Evolutionary conservation across 345 rosid genomes (phyloP), one percentile per base, ranked within the genome.

Genomic region (Gynandropsis gynandra): DNA sequence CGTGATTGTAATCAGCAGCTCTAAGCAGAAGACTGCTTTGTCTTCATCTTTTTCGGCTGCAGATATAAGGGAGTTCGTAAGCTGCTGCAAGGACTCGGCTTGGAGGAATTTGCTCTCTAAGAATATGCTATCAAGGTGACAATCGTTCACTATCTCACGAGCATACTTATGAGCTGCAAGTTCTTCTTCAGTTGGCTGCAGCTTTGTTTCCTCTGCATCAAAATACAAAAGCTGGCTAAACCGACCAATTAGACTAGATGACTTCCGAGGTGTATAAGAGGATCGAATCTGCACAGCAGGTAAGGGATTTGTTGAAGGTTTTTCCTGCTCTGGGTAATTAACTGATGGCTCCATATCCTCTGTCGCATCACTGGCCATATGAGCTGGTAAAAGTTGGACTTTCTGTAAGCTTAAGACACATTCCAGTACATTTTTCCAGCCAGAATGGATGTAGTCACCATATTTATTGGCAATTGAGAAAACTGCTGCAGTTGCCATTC

Each of bases 61-160:
- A 41, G 37, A 58, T 58, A 79, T 68, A 20, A 84, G 79, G 51
- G 83, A 70, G 60, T 56, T 67, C 19, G 68, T 85, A 50, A 84
- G 85, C 54, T 76, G 72, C 44, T 71, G 65, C 63, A 84, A 67
- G 45, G 88, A 81, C 63, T 76, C 81, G 21, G 85, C 77, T 68
- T 76, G 94, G 35, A 80, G 78, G 67, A 84, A 84, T 60, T 84
- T 84, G 67, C 88, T 79, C 64, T 84, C 94, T 8, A 72, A 54
- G 69, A 84, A 84, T 67, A 84, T 75, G 59, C 72, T 76, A 63
- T 79, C 80, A 47, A 84, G 68, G 61, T 76, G 74, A 48, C 81
- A 81, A 56, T 55, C 69, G 60, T 72, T 73, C 54, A 81, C 76
- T 40, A 80, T 75, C 58, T 76, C 80, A 57, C 67, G 70, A 54